A percentile compares a stretch with the other conserved stretches of the same genome.
Evolutionary conservation across 2,329 filamentous ascomycete genomes (phyloP).

Genomic region (Aspergillus brunneoviolaceus): DNA sequence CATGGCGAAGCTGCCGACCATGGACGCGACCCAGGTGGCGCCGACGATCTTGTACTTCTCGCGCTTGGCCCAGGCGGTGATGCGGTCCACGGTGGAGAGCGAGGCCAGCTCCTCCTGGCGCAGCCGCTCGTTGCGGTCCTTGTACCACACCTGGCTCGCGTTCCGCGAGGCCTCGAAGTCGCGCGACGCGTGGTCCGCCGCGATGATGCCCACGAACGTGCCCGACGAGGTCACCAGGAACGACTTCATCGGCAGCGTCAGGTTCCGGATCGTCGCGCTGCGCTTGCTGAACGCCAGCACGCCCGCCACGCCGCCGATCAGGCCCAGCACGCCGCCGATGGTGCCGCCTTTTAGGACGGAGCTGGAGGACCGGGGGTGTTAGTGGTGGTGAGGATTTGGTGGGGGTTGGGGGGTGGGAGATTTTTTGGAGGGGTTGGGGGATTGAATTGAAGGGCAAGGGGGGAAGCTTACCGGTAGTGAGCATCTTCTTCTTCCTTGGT

Average conservation of each 20-base stretch:
- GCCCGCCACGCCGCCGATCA: slow-evolving; percentile 65
- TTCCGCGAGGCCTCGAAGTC: slow-evolving; percentile 69
- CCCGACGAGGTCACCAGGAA: slow-evolving; percentile 82
- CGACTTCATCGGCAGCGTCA: slow-evolving; percentile 85
- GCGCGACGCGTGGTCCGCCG: slow-evolving; percentile 74
- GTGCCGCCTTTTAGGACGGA: slow-evolving; percentile 76
- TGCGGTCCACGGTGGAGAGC: slow-evolving; percentile 60
- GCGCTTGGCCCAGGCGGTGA: slow-evolving; percentile 70
- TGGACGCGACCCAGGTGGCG: slow-evolving; percentile 75
- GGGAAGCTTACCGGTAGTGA: slow-evolving; percentile 67
- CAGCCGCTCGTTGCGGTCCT: slow-evolving; percentile 59
- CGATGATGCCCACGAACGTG: slow-evolving; percentile 85
- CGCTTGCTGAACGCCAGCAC: slow-evolving; percentile 68
- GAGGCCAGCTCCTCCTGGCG: slow-evolving; percentile 54
- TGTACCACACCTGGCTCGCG: slow-evolving; percentile 65
- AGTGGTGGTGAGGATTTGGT: slow-evolving; percentile 8
- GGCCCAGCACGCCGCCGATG: slow-evolving; percentile 68
- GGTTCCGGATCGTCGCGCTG: slow-evolving; percentile 73
- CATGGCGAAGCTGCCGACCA: slow-evolving; percentile 70
- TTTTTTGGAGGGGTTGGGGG: background rate
- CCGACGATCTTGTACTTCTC: slow-evolving; percentile 88
- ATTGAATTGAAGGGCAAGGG: background rate
- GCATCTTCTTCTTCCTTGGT: slow-evolving; percentile 87
- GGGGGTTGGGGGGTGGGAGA: slow-evolving; percentile 2
- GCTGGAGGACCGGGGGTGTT: slow-evolving; percentile 34